These are phyloP conservation scores for Lentinula raphanica DNA, from an alignment of 768 basidiomycete genomes.

Conservation along the genomic window DNA sequence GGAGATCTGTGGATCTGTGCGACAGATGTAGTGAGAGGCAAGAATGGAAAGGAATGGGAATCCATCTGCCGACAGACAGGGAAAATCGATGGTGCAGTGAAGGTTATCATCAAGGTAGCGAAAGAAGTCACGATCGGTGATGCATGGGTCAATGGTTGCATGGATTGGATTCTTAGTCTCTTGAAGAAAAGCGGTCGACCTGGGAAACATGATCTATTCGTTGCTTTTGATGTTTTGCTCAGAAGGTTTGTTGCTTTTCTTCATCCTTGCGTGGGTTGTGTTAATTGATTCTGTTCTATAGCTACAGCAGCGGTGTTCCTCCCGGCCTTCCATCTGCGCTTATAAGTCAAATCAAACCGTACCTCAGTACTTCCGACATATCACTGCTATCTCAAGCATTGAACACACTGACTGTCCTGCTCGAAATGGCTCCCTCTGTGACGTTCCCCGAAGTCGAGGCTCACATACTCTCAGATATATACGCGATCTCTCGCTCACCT, in stretches of 20 bases:
- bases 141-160: constrained; percentile 75
- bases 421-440: constrained; percentile 57
- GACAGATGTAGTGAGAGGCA: constrained; percentile 59
- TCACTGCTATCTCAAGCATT: constrained; percentile 72
- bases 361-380: constrained; percentile 73
- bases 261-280: background rate
- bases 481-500: constrained; percentile 71
- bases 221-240: constrained; percentile 67
- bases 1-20: constrained; percentile 88
- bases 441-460: constrained; percentile 77
- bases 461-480: constrained; percentile 62
- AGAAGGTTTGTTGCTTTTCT: constrained; percentile 41
- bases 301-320: constrained; percentile 44
- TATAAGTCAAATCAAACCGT: constrained; percentile 68
- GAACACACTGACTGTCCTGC: constrained; percentile 57
- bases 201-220: constrained; percentile 78
- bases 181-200: constrained; percentile 73
- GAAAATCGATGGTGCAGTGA: constrained; percentile 70
- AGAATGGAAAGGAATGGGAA: constrained; percentile 76
- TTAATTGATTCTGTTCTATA: constrained; percentile 9
- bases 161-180: constrained; percentile 72
- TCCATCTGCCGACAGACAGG: constrained; percentile 67
- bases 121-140: constrained; percentile 64
- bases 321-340: constrained; percentile 54
- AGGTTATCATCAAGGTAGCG: constrained; percentile 81